Base-by-base conservation (phyloP, 345 rosid species). In the Geranium brycei region DNA sequence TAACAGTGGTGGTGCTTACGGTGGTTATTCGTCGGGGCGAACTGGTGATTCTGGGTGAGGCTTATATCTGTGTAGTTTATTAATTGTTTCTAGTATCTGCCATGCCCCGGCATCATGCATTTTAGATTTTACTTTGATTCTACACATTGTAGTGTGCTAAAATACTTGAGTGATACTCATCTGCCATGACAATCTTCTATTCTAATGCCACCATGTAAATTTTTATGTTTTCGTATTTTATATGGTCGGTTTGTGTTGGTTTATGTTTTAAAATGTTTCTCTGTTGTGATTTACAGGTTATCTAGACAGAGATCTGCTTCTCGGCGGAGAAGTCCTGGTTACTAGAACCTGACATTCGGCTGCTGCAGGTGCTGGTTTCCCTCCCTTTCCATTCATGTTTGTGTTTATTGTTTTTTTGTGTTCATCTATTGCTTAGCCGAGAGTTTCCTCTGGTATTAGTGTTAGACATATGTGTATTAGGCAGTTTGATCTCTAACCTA, bases 271-370 rank as follows among this genome's bases (percentile, higher is more conserved):
- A 73, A 66, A 76, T 71, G 68, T 61, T 62, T 59, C 28, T 57
- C 56, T 53, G 47, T 70, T 58, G 72, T 86, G 72, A 69, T 83
- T 74, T 70, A 70, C 91, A 93, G 96, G 96, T 85, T 86, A 80
- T 84, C 99, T 68, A 75, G 91, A 73, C 89, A 93, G 71, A 64
- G 74, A 71, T 76, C 96, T 68, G 84, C 76, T 74, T 78, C 95
- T 60, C 85, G 89, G 67, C 92, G 93, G 82, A 91, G 84, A 79
- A 93, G 67, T 79, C 80, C 91, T 70, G 89, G 85, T 77, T 86
- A 85, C 83, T 93, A 91, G 84, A 72, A 74, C 73, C 68, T 73
- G 77, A 55, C 67, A 72, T 69, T 79, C 71, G 80, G 80, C 78
- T 62, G 47, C 64, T 72, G 69, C 78, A 77, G 87, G 87, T 82